Conservation (phyloP, 176 grass and related monocot genomes). For the Triticum urartu region DNA sequence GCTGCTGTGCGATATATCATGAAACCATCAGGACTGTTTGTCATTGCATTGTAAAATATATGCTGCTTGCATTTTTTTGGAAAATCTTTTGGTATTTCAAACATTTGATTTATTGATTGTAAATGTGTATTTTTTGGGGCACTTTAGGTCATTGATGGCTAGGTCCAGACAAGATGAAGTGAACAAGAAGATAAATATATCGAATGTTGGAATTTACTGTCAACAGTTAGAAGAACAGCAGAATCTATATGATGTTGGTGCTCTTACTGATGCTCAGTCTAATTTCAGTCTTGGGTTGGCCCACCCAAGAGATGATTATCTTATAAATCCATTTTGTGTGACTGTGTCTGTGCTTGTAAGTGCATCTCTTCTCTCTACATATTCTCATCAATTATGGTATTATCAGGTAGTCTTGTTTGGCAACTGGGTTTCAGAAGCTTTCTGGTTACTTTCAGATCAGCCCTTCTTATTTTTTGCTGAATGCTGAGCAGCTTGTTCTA, state of each 20-base stretch:
- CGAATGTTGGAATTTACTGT: conserved; percentile 74
- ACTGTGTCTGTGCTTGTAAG: conserved; percentile 81
- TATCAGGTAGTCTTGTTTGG: conserved; percentile 18
- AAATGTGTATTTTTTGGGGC: neutral
- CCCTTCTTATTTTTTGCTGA: neutral
- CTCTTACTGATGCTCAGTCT: conserved; percentile 36
- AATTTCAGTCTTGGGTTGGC: conserved; percentile 43
- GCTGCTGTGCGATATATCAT: neutral
- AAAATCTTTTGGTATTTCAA: conserved; percentile 17
- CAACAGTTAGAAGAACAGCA: conserved; percentile 56
- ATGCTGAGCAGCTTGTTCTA: conserved; percentile 19
- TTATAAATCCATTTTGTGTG: conserved; percentile 81
- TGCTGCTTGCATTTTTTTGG: neutral
- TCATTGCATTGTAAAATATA: conserved; percentile 12
- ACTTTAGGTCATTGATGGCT: conserved; percentile 60
- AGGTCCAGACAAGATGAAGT: conserved; percentile 78
- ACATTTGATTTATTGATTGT: neutral
- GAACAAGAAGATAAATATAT: conserved; percentile 91
- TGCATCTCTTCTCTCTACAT: conserved; percentile 28
- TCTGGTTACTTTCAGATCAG: conserved; percentile 3
- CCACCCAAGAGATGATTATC: conserved; percentile 69
- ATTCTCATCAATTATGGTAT: conserved; percentile 22
- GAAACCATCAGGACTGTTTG: conserved; percentile 12
- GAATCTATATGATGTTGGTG: conserved; percentile 43
- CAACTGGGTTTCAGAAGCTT: conserved; percentile 12